phyloP scores from a whole-genome alignment of 768 basidiomycete species.

The Glaciozyma antarctica region DNA sequence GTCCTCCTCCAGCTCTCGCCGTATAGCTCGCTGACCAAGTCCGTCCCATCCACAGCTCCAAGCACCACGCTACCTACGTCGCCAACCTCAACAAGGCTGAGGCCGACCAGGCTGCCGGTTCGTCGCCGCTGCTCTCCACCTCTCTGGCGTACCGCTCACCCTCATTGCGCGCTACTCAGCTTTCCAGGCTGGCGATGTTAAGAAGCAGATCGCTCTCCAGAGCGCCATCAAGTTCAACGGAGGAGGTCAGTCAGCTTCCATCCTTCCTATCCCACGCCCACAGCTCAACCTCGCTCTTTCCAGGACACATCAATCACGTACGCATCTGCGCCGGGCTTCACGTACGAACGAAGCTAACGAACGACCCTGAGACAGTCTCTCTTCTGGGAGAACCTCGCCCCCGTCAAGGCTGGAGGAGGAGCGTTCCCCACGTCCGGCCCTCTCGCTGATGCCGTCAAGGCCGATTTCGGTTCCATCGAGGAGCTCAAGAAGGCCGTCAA shows the following conservation, averaged over 20 bases:
- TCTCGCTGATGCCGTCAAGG: slow-evolving; percentile 66
- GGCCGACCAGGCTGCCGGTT: not conserved
- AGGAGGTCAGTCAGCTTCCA: slow-evolving; percentile 42
- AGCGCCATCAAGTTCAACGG: slow-evolving; percentile 94
- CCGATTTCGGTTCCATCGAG: slow-evolving; percentile 79
- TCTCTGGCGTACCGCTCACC: slow-evolving; percentile 50
- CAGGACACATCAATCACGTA: slow-evolving; percentile 79
- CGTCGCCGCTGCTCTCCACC: not conserved
- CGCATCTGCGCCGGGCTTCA: not conserved
- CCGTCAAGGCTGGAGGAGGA: slow-evolving; percentile 53
- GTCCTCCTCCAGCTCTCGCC: not conserved
- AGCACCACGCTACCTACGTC: slow-evolving; percentile 71
- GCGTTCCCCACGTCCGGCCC: slow-evolving; percentile 40
- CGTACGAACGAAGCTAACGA: not conserved
- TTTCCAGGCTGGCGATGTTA: slow-evolving; percentile 48
- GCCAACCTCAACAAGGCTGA: slow-evolving; percentile 65
- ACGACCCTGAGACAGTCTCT: slow-evolving; percentile 43
- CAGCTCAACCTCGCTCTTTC: not conserved
- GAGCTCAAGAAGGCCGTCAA: slow-evolving; percentile 79
- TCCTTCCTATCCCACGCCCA: not conserved
- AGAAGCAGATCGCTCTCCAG: slow-evolving; percentile 74
- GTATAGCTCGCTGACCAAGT: not conserved
- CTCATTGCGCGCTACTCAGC: slow-evolving; percentile 53
- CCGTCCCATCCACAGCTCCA: slow-evolving; percentile 62
- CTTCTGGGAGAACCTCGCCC: slow-evolving; percentile 97